Evolutionary conservation across 1,284 basidiomycete genomes (phyloP).

Genomic region (Rhodotorula sp.): DNA sequence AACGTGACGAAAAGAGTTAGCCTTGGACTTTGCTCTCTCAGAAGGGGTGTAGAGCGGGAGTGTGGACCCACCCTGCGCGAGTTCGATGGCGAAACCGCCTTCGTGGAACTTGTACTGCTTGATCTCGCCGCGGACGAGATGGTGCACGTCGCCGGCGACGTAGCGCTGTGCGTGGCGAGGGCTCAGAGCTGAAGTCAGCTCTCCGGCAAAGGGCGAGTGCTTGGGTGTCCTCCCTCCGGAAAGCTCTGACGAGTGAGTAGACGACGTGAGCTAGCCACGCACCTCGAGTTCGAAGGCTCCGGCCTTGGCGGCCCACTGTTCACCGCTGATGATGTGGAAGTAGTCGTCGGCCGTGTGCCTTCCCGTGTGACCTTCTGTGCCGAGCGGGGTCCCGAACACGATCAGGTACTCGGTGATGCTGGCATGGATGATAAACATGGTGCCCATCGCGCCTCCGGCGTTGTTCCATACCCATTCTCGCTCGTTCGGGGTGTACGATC

Average conservation of each 20-base stretch:
- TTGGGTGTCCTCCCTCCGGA: no score
- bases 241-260: background rate
- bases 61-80: slow-evolving; percentile 73
- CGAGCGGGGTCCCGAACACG: slow-evolving; percentile 92
- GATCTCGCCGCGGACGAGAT: slow-evolving; percentile 72
- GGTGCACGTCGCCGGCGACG: slow-evolving; percentile 75
- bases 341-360: slow-evolving; percentile 95
- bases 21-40: no score
- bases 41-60: background rate
- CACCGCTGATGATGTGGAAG: slow-evolving; percentile 90
- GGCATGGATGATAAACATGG: slow-evolving; percentile 86
- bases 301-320: slow-evolving; percentile 85
- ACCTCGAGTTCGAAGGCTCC: slow-evolving; percentile 76
- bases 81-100: slow-evolving; percentile 91
- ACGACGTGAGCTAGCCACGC: slow-evolving; percentile 20
- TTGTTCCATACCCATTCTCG: slow-evolving; percentile 95
- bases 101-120: slow-evolving; percentile 99
- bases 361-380: slow-evolving; percentile 94
- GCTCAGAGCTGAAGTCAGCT: background rate
- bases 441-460: slow-evolving; percentile 95
- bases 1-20: no score
- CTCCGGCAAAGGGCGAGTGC: background rate
- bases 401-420: slow-evolving; percentile 69
- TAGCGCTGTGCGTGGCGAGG: slow-evolving; percentile 56
- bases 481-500: slow-evolving; percentile 45